A percentile compares a stretch with the other conserved stretches of the same genome.
phyloP scores from a whole-genome alignment of 352 stramenopile species.

The Phytopythium vexans region DNA sequence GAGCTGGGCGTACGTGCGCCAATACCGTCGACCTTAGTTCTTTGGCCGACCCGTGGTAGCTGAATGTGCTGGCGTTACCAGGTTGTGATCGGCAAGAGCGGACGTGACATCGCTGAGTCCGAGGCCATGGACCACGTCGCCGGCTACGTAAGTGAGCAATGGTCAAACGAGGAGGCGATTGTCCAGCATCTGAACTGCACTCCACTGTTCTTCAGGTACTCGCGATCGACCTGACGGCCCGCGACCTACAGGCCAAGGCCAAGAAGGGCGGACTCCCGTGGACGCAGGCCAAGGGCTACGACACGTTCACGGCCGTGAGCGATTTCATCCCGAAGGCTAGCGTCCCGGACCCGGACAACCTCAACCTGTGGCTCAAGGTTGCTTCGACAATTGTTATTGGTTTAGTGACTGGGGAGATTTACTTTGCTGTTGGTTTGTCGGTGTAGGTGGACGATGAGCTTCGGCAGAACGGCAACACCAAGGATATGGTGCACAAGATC shows the following conservation, averaged over 20 bases:
- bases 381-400: neutral
- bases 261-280: slow-evolving; percentile 76
- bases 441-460: slow-evolving; percentile 56
- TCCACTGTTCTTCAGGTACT: slow-evolving; percentile 27
- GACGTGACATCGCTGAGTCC: slow-evolving; percentile 55
- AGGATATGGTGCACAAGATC: slow-evolving; percentile 80
- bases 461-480: slow-evolving; percentile 67
- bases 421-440: neutral
- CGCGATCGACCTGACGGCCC: slow-evolving; percentile 81
- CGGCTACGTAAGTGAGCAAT: slow-evolving; percentile 40
- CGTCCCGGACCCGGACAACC: slow-evolving; percentile 56
- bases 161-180: no score
- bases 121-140: slow-evolving; percentile 68
- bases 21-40: neutral
- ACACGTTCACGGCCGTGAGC: slow-evolving; percentile 82
- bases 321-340: slow-evolving; percentile 72
- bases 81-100: slow-evolving; percentile 70
- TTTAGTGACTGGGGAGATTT: neutral
- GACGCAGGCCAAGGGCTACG: slow-evolving; percentile 70
- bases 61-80: slow-evolving; percentile 7
- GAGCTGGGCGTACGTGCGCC: slow-evolving; percentile 62
- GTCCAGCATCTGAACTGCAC: neutral
- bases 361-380: slow-evolving; percentile 78
- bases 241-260: slow-evolving; percentile 69
- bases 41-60: neutral